Base-by-base conservation (phyloP, 768 basidiomycete species). In the Mycena latifolia region DNA sequence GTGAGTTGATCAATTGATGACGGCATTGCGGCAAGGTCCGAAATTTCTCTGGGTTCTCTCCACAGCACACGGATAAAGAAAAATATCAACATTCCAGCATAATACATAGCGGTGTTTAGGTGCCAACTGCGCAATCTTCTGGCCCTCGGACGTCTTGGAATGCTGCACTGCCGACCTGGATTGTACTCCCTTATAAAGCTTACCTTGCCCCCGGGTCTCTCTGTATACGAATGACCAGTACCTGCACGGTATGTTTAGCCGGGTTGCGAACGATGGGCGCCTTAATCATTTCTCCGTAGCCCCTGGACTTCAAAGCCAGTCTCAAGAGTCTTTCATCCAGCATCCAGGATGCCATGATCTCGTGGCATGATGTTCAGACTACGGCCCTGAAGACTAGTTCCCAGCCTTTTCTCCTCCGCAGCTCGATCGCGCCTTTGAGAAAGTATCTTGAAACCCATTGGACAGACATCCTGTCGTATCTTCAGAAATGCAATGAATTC, bases 401-500 rank as follows among this genome's bases (percentile, higher is more conserved):
- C 33, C 46, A 56, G 17, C 3, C 47, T 9, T n/a, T 22, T n/a
- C n/a, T 24, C n/a, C 50, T 37, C 18, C 58, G 64, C n/a, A 28
- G 5, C 18, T 52, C 41, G 39, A 11, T 62, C 14, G 27, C 51
- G 17, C 47, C 48, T 18, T 10, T 66, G 20, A 46, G 24, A 7
- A 37, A 29, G 12, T 51, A 9, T 51, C 50, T 66, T 8, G 39
- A 61, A 45, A 14, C n/a, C 14, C 65, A 66, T 47, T 61, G 65
- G 65, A 28, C 14, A 10, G 28, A 22, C 28, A 61, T 62, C 8
- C 6, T 25, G 33, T 20, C 24, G 15, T 56, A 52, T 57, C 59
- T 66, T 10, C 65, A 66, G 14, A 47, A 52, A 22, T 61, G 41
- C 33, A 29, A 66, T n/a, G 18, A 28, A 2, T 66, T 66, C 39